Evolutionary conservation across 202 grass and related monocot species (phyloP), one percentile per base, ranked within the genome.

Genomic region (Elaeis oleifera): DNA sequence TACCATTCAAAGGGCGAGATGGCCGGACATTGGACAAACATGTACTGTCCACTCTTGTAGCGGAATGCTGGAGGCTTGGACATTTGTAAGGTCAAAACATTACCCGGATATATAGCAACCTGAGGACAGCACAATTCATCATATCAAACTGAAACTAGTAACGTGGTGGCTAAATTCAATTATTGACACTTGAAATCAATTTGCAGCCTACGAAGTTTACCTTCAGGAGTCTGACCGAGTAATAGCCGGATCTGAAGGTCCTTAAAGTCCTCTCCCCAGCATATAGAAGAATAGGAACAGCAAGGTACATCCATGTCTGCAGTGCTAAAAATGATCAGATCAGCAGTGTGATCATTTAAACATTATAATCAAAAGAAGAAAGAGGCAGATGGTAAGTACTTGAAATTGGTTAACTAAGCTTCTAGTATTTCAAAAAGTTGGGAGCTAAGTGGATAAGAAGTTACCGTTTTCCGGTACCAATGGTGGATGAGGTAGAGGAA

Each of bases 1-100:
- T 83, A 97, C 92, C 94, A 99, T 66, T 99, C 88, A 60, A 99
- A 99, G 44, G 85, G 82, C 65, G 94, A 99, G 74, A 99, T 85
- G 63, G 80, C 85, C 16, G 94, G 85, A 56, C 94, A 99, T 21
- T 99, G 89, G 71, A 99, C 88, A 85, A 89, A 94, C 85, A 99
- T 94, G 62, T 99, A 99, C 59, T 99, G 94, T 6, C 94, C 94
- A 0, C 94, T 94, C 66, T 83, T 82, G 75, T 99, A 94, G 60
- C 80, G 85, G 67, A 92, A 99, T 56, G 79, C 69, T 5, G 74
- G 75, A 49, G 94, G 94, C 67, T 94, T 99, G 32, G 94, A 86
- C 82, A 99, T 89, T 60, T 94, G 94, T 60, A 99, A 64, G 29
- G 88, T 85, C 65, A 99, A 72, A 75, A 94, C 94, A 76, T 99